Percentiles rank a stretch among this genome's conserved stretches.
These are phyloP conservation scores for Neoscytalidium dimidiatum DNA, from an alignment of 2,329 filamentous ascomycete genomes.

Conservation along the genomic window DNA sequence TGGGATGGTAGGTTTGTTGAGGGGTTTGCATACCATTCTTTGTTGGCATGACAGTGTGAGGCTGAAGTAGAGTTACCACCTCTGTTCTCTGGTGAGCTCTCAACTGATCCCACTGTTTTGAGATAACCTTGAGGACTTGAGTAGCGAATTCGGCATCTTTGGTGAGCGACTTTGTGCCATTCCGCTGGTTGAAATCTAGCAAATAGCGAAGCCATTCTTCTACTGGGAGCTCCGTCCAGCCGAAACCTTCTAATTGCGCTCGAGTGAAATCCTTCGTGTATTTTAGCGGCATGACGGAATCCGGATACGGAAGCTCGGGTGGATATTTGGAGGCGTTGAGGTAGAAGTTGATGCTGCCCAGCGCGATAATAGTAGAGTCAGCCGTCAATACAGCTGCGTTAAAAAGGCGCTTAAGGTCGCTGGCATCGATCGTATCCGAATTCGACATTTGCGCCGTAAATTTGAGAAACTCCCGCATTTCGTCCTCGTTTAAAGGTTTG, in stretches of 20 bases:
- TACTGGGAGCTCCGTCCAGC: constrained; percentile 83
- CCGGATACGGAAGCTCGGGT: constrained; percentile 13
- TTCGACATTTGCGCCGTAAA: constrained; percentile 78
- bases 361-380: constrained; percentile 58
- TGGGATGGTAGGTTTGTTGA: constrained; percentile 83
- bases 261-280: constrained; percentile 71
- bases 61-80: constrained; percentile 65
- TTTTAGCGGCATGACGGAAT: constrained; percentile 67
- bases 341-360: constrained; percentile 81
- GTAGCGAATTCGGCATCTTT: constrained; percentile 71
- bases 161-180: constrained; percentile 64
- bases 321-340: constrained; percentile 75
- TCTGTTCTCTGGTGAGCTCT: constrained; percentile 65
- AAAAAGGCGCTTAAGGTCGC: constrained; percentile 69
- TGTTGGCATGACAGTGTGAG: constrained; percentile 80
- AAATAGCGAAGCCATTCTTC: constrained; percentile 74
- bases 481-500: constrained; percentile 75
- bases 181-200: constrained; percentile 32
- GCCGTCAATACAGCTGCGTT: constrained; percentile 76
- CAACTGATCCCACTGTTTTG: constrained; percentile 87
- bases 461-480: constrained; percentile 78
- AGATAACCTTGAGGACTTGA: constrained; percentile 75
- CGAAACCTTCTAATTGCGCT: constrained; percentile 73
- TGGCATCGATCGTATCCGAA: constrained; percentile 69
- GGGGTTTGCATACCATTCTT: constrained; percentile 88